Evolutionary conservation across 176 grass and related monocot species (phyloP).

Genomic region (Lolium rigidum): DNA sequence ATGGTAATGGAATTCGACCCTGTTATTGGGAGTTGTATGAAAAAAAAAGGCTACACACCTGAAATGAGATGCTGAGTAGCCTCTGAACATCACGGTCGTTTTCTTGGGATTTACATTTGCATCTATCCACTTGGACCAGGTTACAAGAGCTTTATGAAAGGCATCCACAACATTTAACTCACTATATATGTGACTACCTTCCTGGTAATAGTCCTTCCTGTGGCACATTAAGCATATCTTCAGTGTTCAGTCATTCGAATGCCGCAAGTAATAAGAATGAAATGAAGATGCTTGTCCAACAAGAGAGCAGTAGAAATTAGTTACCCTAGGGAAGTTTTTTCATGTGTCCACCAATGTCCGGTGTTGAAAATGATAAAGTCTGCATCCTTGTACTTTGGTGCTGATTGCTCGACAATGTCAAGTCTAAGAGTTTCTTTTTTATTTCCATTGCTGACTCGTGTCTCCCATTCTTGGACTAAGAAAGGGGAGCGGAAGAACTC

Average conservation of each 20-base stretch:
- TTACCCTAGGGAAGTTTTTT: conserved; percentile 95
- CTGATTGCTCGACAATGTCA: conserved; percentile 81
- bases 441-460: conserved; percentile 46
- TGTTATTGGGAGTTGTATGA: too few relatives aligned
- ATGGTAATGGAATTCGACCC: too few relatives aligned
- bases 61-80: conserved; percentile 94
- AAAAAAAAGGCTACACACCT: conserved; percentile 47
- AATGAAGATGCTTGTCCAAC: conserved; percentile 29
- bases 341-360: conserved; percentile 99
- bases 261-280: not conserved
- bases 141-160: conserved; percentile 82
- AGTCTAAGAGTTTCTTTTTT: conserved; percentile 94
- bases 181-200: conserved; percentile 77
- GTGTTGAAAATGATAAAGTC: conserved; percentile 94
- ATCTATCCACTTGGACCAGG: conserved; percentile 95
- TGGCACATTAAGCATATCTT: conserved; percentile 26
- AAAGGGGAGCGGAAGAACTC: conserved; percentile 98
- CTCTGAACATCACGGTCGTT: conserved; percentile 79
- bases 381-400: conserved; percentile 89
- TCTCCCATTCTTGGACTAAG: conserved; percentile 93
- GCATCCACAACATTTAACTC: conserved; percentile 81
- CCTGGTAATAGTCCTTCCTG: conserved; percentile 98
- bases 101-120: conserved; percentile 76
- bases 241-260: conserved; percentile 1
- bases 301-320: conserved; percentile 31